These are phyloP conservation scores for Fagus crenata DNA, from an alignment of 306 rosid genomes.

Conservation along the genomic window DNA sequence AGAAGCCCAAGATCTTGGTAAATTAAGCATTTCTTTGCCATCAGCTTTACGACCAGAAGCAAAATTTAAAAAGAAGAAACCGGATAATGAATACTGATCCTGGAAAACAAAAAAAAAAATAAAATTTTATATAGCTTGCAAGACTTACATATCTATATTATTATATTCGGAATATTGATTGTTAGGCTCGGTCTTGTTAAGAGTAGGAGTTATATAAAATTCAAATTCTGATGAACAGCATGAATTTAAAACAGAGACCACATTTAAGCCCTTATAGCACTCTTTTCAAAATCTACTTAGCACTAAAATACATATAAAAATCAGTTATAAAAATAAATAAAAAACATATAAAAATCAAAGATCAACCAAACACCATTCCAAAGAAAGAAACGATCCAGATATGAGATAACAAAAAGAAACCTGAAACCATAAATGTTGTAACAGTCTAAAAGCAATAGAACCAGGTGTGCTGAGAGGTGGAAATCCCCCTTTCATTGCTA, in stretches of 20 bases:
- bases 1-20: slow-evolving; percentile 64
- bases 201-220: not conserved
- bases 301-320: not conserved
- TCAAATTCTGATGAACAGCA: not conserved
- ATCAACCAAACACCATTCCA: slow-evolving; percentile 6
- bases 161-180: not conserved
- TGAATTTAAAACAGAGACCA: slow-evolving; percentile 1
- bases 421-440: slow-evolving; percentile 75
- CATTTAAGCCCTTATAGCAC: not conserved
- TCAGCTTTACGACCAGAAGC: slow-evolving; percentile 35
- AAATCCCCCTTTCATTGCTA: slow-evolving; percentile 41
- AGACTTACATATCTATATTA: slow-evolving; percentile 4
- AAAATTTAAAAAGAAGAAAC: slow-evolving; percentile 52
- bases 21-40: slow-evolving; percentile 39
- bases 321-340: no score
- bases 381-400: not conserved
- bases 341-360: not conserved
- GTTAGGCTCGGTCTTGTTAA: not conserved
- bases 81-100: slow-evolving; percentile 56
- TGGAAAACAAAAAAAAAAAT: slow-evolving; percentile 46
- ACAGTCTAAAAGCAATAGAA: slow-evolving; percentile 54
- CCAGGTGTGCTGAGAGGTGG: slow-evolving; percentile 66
- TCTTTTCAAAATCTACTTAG: not conserved
- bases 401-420: slow-evolving; percentile 33
- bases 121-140: slow-evolving; percentile 30